These are phyloP conservation scores for Neophaeococcomyces mojaviensis DNA, from an alignment of 2,329 filamentous ascomycete species.

Conservation along the genomic window DNA sequence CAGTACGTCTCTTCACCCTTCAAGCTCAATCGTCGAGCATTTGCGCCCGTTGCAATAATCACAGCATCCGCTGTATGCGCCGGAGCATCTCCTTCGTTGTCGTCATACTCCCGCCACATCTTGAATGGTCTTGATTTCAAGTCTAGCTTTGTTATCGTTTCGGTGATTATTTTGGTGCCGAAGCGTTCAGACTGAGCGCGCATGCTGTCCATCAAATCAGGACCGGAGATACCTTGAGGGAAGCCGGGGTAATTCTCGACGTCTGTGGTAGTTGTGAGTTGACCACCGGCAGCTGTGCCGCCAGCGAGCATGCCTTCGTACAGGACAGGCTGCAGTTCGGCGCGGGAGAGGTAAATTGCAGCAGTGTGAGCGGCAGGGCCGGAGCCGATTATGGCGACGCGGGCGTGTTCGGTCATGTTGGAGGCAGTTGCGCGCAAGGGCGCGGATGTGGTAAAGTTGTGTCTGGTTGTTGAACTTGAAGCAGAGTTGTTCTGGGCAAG, in stretches of 20 bases:
- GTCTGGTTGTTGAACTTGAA: constrained; percentile 16
- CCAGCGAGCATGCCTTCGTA: constrained; percentile 98
- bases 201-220: constrained; percentile 93
- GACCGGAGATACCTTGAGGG: constrained; percentile 77
- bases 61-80: constrained; percentile 80
- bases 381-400: constrained; percentile 63
- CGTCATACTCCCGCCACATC: constrained; percentile 84
- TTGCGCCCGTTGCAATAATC: constrained; percentile 93
- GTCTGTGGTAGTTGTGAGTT: constrained; percentile 96
- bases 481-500: constrained; percentile 54
- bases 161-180: constrained; percentile 85
- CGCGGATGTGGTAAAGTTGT: constrained; percentile 25
- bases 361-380: constrained; percentile 96
- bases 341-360: constrained; percentile 89
- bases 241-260: constrained; percentile 98
- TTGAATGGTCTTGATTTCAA: constrained; percentile 78
- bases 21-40: constrained; percentile 73
- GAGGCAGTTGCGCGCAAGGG: constrained; percentile 34
- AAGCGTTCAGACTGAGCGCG: constrained; percentile 82
- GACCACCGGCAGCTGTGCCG: constrained; percentile 89
- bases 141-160: constrained; percentile 86
- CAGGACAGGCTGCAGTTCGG: constrained; percentile 87
- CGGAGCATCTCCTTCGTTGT: constrained; percentile 59
- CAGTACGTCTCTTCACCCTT: constrained; percentile 91
- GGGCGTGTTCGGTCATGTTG: constrained; percentile 56